Evolutionary conservation across 768 basidiomycete genomes (phyloP), one percentile per base, ranked within the genome.

Genomic region (Mycena metata): DNA sequence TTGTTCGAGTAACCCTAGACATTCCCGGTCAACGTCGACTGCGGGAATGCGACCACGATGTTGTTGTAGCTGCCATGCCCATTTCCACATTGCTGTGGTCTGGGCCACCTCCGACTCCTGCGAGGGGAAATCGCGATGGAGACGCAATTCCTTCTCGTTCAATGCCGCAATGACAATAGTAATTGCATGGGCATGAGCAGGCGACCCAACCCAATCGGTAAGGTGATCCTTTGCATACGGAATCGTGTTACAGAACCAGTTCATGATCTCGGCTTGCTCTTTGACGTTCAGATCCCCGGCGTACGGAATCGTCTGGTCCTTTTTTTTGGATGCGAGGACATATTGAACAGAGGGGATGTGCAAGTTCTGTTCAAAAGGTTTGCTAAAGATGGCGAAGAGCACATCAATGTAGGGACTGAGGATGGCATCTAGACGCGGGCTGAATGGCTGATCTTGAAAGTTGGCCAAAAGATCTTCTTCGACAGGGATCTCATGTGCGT

Each of bases 21-120:
- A 50, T 50, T 50, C 49, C 10, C 26, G 49, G n/a, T 50, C 49
- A 30, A 50, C 49, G 26, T 50, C 49, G 9, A 50, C 49, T 24
- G 9, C 49, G 3, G 24, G 49, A 3, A 13, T 12, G 8, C 26
- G 49, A 13, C 30, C 30, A 3, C 30, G 30, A 30, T 30, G 13
- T 11, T 42, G 12, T 17, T 42, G 41, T 42, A 42, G 41, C 17
- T 17, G 3, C 41, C 41, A 42, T 42, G 41, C 41, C 41, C 41
- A 42, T 13, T 12, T 10, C 41, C 41, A 42, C 17, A 42, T 2
- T 42, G 41, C 11, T 42, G 12, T 10, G 13, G 11, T 13, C 41
- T 42, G 41, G 12, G 5, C 3, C 41, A 3, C 41, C 3, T 12
- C 41, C 12, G 41, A 42, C 12, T 42, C 41, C 41, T 42, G 13